These are phyloP conservation scores for Aspergillus conjunctus DNA, from an alignment of 495 filamentous ascomycete genomes.

Conservation along the genomic window DNA sequence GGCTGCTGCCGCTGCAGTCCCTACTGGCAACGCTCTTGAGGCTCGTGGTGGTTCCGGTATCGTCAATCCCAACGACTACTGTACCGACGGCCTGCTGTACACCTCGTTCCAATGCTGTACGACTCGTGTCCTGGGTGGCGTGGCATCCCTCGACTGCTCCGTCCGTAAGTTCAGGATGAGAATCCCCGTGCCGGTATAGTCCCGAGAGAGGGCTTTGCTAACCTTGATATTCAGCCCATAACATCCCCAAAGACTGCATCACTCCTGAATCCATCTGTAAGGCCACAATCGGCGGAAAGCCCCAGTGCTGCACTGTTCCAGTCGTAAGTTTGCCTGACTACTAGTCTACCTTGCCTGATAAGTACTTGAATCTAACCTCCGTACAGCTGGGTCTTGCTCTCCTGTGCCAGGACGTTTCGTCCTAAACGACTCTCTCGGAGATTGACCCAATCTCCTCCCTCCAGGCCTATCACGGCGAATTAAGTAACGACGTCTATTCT, in stretches of 20 bases:
- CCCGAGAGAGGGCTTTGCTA: background rate
- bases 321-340: background rate
- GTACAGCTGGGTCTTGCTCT: background rate
- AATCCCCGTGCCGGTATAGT: too few species aligned
- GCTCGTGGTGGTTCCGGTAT: background rate
- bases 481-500: too few species aligned
- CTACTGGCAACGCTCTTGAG: background rate
- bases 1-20: background rate
- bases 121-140: background rate
- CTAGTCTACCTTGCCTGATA: background rate
- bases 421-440: too few species aligned
- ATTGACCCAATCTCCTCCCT: too few species aligned
- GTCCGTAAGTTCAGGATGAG: background rate
- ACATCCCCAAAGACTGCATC: background rate
- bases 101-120: slow-evolving; percentile 3
- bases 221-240: background rate
- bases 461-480: too few species aligned
- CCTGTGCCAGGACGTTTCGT: background rate
- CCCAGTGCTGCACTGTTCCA: slow-evolving; percentile 4
- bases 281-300: background rate
- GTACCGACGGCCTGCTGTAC: background rate
- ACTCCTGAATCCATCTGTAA: background rate
- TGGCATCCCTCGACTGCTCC: background rate
- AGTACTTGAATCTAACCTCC: background rate
- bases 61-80: background rate